Conservation (phyloP, 2,329 filamentous ascomycete species). For the Aspergillus ustus region DNA sequence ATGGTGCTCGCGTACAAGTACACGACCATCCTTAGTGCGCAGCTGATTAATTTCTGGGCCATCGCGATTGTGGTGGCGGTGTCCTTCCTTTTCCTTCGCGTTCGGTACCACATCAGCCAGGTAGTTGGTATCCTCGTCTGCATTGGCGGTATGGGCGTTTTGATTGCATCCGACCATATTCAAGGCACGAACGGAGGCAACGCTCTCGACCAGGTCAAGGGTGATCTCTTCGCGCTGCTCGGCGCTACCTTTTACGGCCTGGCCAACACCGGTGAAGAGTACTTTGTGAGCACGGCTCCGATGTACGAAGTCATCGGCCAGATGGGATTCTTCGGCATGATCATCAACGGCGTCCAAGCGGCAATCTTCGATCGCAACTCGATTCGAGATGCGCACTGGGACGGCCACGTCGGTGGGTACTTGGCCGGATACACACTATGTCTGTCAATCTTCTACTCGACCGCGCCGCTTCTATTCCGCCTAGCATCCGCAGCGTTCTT, state of each 20-base stretch:
- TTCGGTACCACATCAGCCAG: slow-evolving; percentile 88
- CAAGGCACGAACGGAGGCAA: slow-evolving; percentile 71
- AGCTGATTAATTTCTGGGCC: slow-evolving; percentile 98
- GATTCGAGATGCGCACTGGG: slow-evolving; percentile 70
- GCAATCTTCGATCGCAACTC: slow-evolving; percentile 85
- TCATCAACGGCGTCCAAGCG: slow-evolving; percentile 90
- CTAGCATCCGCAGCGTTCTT: slow-evolving; percentile 93
- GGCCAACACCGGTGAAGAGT: slow-evolving; percentile 91
- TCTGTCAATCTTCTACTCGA: slow-evolving; percentile 81
- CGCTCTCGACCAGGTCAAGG: slow-evolving; percentile 73
- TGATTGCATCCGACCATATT: slow-evolving; percentile 87
- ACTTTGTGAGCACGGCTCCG: slow-evolving; percentile 82
- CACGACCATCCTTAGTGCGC: slow-evolving; percentile 89
- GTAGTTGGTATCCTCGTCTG: slow-evolving; percentile 85
- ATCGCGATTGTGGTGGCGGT: slow-evolving; percentile 89
- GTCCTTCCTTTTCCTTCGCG: slow-evolving; percentile 79
- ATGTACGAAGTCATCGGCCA: slow-evolving; percentile 94
- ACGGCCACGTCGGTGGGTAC: slow-evolving; percentile 74
- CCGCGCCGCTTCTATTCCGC: slow-evolving; percentile 85
- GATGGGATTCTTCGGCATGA: slow-evolving; percentile 81
- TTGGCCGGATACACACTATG: slow-evolving; percentile 87
- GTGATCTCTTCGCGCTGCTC: slow-evolving; percentile 87
- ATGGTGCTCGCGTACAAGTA: slow-evolving; percentile 91
- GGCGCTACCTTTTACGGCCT: slow-evolving; percentile 91
- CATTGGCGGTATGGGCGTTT: slow-evolving; percentile 86